phyloP scores from a whole-genome alignment of 2,329 filamentous ascomycete species.

The Neopestalotiopsis rosae region DNA sequence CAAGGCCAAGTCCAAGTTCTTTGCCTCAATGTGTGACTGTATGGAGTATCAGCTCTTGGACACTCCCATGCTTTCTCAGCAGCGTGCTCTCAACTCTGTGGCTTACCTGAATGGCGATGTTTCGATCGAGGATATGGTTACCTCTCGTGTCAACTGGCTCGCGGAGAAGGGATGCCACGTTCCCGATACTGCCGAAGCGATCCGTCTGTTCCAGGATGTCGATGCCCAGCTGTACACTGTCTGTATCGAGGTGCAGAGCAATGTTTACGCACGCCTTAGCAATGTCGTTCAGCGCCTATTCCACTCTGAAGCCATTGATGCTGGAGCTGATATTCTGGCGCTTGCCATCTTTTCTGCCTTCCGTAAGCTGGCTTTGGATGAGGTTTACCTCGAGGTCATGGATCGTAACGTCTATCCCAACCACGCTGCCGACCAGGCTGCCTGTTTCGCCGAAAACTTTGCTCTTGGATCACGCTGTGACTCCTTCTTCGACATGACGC shows the following conservation, averaged over 20 bases:
- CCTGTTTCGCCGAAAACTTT: slow-evolving; percentile 15
- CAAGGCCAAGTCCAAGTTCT: slow-evolving; percentile 5
- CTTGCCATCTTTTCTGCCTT: slow-evolving; percentile 7
- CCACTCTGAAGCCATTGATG: neutral
- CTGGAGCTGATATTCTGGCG: slow-evolving; percentile 10
- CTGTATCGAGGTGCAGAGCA: neutral
- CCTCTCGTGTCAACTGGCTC: slow-evolving; percentile 8
- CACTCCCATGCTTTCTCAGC: slow-evolving; percentile 1
- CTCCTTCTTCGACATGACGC: slow-evolving; percentile 11
- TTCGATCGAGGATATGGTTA: neutral
- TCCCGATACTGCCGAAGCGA: neutral
- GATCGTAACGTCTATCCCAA: slow-evolving; percentile 14
- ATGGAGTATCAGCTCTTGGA: slow-evolving; percentile 1
- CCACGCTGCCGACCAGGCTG: slow-evolving; percentile 12
- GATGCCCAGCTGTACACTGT: neutral
- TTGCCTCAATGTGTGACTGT: neutral
- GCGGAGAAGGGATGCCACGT: slow-evolving; percentile 1
- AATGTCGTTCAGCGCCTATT: neutral
- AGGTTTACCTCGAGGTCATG: slow-evolving; percentile 14
- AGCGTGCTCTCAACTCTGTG: slow-evolving; percentile 3
- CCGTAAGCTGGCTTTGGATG: slow-evolving; percentile 7
- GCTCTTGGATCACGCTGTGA: slow-evolving; percentile 11
- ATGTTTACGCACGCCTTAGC: neutral
- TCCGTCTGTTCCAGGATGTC: slow-evolving; percentile 4
- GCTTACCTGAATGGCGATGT: slow-evolving; percentile 4